Base-by-base conservation (phyloP, 176 grass and related monocot species). In the Ananas comosus region DNA sequence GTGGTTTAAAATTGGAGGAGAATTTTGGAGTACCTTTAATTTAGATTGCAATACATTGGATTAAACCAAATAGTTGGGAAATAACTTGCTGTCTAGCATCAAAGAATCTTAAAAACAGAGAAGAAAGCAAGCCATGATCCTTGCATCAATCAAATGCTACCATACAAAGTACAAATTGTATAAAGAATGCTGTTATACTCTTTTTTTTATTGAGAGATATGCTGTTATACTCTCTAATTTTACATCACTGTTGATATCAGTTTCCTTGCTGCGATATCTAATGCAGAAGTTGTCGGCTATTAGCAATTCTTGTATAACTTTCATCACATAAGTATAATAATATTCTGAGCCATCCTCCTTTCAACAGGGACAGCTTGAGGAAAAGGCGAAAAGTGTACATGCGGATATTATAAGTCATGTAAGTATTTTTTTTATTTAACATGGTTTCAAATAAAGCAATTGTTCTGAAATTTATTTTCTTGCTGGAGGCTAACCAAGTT, bases 341-440 rank as follows among this genome's bases (percentile, higher is more conserved):
- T 14, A 59, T 59, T 59, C 14, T 59, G n/a, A 42, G 22, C 49
- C 78, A 68, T 11, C 10, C 52, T 81, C 67, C 77, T 72, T 83
- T 79, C 87, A 71, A 49, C 76, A 96, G 93, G 81, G 58, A 24
- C 83, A 92, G 13, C 71, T 96, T 14, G 81, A 88, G 67, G 77
- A 96, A 77, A 96, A 90, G 54, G 71, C 77, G 22, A 83, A 72
- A 79, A 66, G 12, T 66, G 70, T 96, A 74, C 86, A 83, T 71
- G 71, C 19, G 63, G 86, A 89, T 33, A 90, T 96, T 64, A 91
- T 84, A 56, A 82, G 82, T 80, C 81, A 96, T 90, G 93, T 92
- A 90, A 83, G 88, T 67, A 17, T 50, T 77, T 82, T 42, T 42
- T 42, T 27, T 42, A 42, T 42, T 42, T 42, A 42, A 42, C 33